Evolutionary conservation across 164 flowering plant species (phyloP).

Genomic region (Piper longum): DNA sequence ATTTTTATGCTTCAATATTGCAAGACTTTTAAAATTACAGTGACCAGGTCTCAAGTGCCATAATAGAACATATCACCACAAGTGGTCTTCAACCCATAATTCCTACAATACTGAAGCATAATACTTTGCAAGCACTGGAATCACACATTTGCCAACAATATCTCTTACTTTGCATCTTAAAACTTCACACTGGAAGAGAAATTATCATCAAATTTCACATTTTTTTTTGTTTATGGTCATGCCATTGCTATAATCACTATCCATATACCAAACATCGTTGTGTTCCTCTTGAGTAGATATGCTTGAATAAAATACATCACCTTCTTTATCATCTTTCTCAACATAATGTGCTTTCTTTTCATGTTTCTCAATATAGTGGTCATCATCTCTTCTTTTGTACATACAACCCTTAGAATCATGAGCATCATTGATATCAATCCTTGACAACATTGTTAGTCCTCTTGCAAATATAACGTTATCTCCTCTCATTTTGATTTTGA

Average conservation of each 20-base stretch:
- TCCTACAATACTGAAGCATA: too few species aligned
- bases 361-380: not conserved
- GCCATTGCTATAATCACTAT: not conserved
- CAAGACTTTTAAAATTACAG: not conserved
- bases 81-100: not conserved
- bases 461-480: not conserved
- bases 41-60: constrained; percentile 2
- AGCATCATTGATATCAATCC: not conserved
- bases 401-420: not conserved
- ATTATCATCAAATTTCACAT: not conserved
- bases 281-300: not conserved
- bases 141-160: not conserved
- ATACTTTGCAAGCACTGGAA: not conserved
- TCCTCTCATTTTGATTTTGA: not conserved
- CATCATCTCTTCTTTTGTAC: not conserved
- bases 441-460: not conserved
- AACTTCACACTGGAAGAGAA: not conserved
- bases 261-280: not conserved
- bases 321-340: not conserved
- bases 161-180: not conserved
- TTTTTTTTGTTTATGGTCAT: not conserved
- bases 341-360: not conserved
- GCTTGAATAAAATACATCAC: not conserved
- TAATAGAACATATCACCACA: not conserved
- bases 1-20: not conserved